Percentiles rank a stretch among this genome's conserved stretches.
Evolutionary conservation across 805 yeast species (phyloP).

Genomic region (Saccharomycopsis guyanensis): DNA sequence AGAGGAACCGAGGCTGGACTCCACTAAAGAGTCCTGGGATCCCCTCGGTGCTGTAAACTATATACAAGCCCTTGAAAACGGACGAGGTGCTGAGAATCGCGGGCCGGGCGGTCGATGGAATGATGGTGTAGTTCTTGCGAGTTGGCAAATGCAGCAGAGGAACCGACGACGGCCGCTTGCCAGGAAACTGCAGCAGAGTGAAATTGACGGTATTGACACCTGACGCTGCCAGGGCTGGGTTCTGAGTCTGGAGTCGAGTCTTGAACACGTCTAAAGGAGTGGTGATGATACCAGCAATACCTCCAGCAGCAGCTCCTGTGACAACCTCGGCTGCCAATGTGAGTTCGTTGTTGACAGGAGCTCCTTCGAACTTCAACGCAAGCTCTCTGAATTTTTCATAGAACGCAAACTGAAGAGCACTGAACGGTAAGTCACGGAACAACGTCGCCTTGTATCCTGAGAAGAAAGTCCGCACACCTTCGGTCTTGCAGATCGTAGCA

Average conservation of each 20-base stretch:
- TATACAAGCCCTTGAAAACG: conserved; percentile 40
- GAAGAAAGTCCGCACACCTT: conserved; percentile 71
- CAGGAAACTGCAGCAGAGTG: conserved; percentile 6
- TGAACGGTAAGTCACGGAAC: conserved; percentile 87
- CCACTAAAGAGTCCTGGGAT: conserved; percentile 78
- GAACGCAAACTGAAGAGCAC: conserved; percentile 93
- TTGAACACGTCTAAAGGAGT: conserved; percentile 91
- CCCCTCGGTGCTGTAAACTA: conserved; percentile 70
- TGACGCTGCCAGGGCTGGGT: conserved; percentile 24
- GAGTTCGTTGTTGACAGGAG: conserved; percentile 35
- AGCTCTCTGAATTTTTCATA: conserved; percentile 72
- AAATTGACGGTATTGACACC: conserved; percentile 19
- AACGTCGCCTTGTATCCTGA: conserved; percentile 94
- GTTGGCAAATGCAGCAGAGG: background rate
- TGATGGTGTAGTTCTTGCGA: conserved; percentile 10
- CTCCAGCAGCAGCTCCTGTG: conserved; percentile 96
- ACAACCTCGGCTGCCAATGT: conserved; percentile 56
- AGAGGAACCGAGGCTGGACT: conserved; percentile 90
- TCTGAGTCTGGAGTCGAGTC: conserved; percentile 89
- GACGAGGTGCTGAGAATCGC: conserved; percentile 25
- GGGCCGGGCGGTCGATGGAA: conserved; percentile 18
- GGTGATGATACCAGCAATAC: conserved; percentile 79
- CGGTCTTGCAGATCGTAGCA: conserved; percentile 50
- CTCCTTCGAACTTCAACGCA: conserved; percentile 39
- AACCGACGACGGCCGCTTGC: conserved; percentile 22